A percentile compares a stretch with the other conserved stretches of the same genome.
phyloP scores from a whole-genome alignment of 208 protist species.

The Crithidia sp. region DNA sequence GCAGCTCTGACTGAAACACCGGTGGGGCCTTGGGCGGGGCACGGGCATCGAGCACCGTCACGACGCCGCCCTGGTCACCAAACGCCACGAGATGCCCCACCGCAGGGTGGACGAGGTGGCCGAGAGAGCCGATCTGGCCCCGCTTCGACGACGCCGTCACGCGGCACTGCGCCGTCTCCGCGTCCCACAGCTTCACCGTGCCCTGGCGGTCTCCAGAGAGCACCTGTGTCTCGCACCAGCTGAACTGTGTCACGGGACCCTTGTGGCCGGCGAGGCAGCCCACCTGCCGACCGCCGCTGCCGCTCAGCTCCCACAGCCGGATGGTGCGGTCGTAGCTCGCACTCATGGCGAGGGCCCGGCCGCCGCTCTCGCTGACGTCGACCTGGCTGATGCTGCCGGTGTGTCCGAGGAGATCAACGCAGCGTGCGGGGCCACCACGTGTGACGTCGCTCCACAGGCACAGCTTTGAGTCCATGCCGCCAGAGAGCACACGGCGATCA shows the following conservation, averaged over 20 bases:
- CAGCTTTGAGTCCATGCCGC: constrained; percentile 91
- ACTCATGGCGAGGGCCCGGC: constrained; percentile 57
- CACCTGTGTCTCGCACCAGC: constrained; percentile 61
- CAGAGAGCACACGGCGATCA: constrained; percentile 74
- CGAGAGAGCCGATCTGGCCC: constrained; percentile 73
- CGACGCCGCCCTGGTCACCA: constrained; percentile 77
- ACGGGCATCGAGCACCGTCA: constrained; percentile 75
- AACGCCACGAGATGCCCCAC: constrained; percentile 52
- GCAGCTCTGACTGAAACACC: constrained; percentile 56
- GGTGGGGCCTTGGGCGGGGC: constrained; percentile 26
- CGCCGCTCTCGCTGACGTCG: constrained; percentile 46
- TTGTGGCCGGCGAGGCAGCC: constrained; percentile 77
- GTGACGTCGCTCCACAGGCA: constrained; percentile 80
- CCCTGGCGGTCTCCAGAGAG: constrained; percentile 85
- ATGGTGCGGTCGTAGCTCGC: constrained; percentile 88
- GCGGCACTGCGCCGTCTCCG: constrained; percentile 55
- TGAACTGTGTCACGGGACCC: constrained; percentile 79
- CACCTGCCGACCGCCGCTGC: constrained; percentile 40
- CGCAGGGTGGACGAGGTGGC: constrained; percentile 41
- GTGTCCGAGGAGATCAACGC: constrained; percentile 83
- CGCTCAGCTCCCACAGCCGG: constrained; percentile 72
- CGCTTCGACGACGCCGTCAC: constrained; percentile 60
- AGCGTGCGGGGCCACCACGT: constrained; percentile 50
- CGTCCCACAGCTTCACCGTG: constrained; percentile 78
- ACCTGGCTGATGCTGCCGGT: constrained; percentile 83